Evolutionary conservation across 139 green algal genomes (phyloP), one percentile per base, ranked within the genome.

Genomic region (Choricystis sp.): DNA sequence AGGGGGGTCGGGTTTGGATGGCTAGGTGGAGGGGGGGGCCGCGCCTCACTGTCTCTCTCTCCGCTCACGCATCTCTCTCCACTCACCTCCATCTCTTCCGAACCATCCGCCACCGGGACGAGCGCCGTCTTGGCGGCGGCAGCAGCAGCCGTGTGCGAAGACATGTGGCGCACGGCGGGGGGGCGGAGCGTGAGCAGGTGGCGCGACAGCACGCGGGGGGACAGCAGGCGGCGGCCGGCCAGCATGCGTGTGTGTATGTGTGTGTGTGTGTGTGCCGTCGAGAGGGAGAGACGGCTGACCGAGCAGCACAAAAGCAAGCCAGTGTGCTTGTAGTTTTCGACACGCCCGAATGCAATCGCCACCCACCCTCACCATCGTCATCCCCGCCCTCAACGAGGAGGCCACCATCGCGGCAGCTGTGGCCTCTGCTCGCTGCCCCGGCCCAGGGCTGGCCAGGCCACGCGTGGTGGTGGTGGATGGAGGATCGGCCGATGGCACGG

Each of bases 21-120:
- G 40, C 9, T 9, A 16, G 40, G 40, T 16, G 40, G 9, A 52
- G 16, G 16, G 16, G 40, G 40, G 40, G 9, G 40, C 40, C 40
- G 40, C 40, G 40, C 40, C 40, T 52, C 9, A 21, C 9, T 52
- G 40, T 16, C 9, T 52, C 40, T 52, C 9, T 52, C 40, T 52
- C 40, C 40, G 40, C 9, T 52, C 40, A 9, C n/a, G n/a, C n/a
- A n/a, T n/a, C 57, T 67, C 61, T 30, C 26, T 25, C 21, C 5
- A 1, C 62, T 49, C 23, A 81, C 77, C 64, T 94, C 86, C 82
- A 94, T 94, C 68, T 92, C 88, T 67, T 98, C 93, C 0, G 68
- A 84, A 1, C 92, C 90, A 24, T 85, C 79, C 4, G 69, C 89
- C 2, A 96, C 69, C 1, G 88, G 89, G 2, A 96, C 82, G 3